Base-by-base conservation (phyloP, 306 rosid genomes). In the Pyrus bretschneideri region DNA sequence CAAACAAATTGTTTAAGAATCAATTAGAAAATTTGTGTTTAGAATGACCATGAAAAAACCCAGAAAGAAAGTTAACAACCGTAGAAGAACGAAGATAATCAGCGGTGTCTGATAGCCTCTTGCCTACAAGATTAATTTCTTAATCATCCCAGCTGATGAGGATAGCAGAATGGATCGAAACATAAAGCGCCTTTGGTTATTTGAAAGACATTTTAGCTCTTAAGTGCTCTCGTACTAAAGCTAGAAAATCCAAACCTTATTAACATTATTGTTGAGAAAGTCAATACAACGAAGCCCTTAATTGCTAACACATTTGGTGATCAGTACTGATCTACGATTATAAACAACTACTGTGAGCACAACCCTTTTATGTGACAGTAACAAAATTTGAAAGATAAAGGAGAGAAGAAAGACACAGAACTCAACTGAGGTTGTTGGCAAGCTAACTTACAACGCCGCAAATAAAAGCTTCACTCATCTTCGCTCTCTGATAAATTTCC, bases 401-500 rank as follows among this genome's bases (percentile, higher is more conserved):
- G 11, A 38, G 55, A 49, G 23, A 40, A 17, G 57, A 9, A 60
- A 31, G 30, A 17, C 57, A 22, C 57, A 45, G 31, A 59, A 64
- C n/a, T 17, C 72, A 22, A 33, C 58, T 38, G 31, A 64, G 73
- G 25, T 46, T 76, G 76, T 51, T 63, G 66, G 75, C 76, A 54
- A 76, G 78, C 82, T 74, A 75, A 73, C 83, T 82, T 70, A 70
- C 70, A 77, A 66, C 42, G 75, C 66, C 59, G 59, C 27, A 44
- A 66, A 35, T 31, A 70, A 30, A 44, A 78, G 78, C 77, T 49
- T 82, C 78, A 77, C 66, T 79, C 76, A 71, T 78, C 85, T 76
- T 31, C 70, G 60, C 75, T 80, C 69, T 83, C 82, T 38, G 79
- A 76, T 77, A 52, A 69, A 57, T 75, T 70, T 81, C 78, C 86